Evolutionary conservation across 768 basidiomycete species (phyloP), one percentile per base, ranked within the genome.

Genomic region (Mycena albidolilacea): DNA sequence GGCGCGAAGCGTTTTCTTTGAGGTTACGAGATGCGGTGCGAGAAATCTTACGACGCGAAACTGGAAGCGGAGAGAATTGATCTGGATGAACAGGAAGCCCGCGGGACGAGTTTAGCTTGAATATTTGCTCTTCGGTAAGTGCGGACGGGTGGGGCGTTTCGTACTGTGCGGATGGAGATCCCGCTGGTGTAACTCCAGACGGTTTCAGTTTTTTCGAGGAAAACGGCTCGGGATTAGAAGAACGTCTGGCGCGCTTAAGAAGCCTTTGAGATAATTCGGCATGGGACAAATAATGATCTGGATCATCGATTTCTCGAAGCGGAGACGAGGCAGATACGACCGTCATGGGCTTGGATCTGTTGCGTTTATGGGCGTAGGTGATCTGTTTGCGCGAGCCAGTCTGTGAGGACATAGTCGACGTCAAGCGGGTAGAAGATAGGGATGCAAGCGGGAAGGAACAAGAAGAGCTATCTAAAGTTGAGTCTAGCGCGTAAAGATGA

Each of bases 171-270:
- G 71, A 39, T 23, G 39, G 76, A n/a, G 71, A 75, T 23, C 60
- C 69, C 70, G 74, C 54, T 54, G 66, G 50, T 30, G 57, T 71
- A 8, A 76, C 72, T 44, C 76, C 72, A 12, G 80, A 65, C 21
- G 69, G 76, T 62, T 81, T 86, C 39, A 79, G 75, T 70, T 80
- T 81, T 76, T 87, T 88, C 21, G 78, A 67, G 1, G 79, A 75
- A 61, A 79, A 80, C 2, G 79, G 79, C 9, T 78, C 79, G 17
- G 76, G 70, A 55, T 79, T 76, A 12, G 79, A 74, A 15, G 78
- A 79, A n/a, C 83, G 82, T 70, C 87, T 85, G 12, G 86, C 85
- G 17, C 87, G 82, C 75, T 88, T 88, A 75, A 86, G 84, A 83
- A 87, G 86, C 37, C 87, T 82, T 21, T 77, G 82, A 35, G 83